phyloP scores from a whole-genome alignment of 2,329 filamentous ascomycete species.

The Truncatella angustata region DNA sequence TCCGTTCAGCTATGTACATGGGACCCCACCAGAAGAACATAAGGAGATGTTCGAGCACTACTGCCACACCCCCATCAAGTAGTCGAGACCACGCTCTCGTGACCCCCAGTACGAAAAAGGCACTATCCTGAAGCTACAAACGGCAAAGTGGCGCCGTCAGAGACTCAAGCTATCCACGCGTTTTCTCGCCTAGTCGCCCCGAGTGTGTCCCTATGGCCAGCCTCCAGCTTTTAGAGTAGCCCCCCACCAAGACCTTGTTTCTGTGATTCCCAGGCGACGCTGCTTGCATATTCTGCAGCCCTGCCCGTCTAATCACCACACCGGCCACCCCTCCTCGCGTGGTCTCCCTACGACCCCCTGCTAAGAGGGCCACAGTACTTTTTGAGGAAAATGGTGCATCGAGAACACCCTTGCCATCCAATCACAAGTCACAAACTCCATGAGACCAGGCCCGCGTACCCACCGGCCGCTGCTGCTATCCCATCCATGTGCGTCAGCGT shows the following conservation, averaged over 20 bases:
- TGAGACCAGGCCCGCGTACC: constrained; percentile 36
- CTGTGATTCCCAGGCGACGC: constrained; percentile 13
- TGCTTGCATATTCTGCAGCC: constrained; percentile 22
- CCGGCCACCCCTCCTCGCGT: constrained; percentile 26
- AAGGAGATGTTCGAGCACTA: constrained; percentile 5
- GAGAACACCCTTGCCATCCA: constrained; percentile 40
- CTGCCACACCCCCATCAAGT: constrained; percentile 17
- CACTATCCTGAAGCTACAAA: constrained; percentile 33
- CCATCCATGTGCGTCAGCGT: constrained; percentile 24
- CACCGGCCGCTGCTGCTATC: constrained; percentile 8
- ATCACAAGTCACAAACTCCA: constrained; percentile 52
- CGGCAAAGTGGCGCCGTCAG: constrained; percentile 30
- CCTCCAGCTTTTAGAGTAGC: not conserved
- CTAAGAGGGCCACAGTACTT: constrained; percentile 42
- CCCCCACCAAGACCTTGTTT: constrained; percentile 11
- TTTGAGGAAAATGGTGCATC: constrained; percentile 31
- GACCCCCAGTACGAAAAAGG: constrained; percentile 28
- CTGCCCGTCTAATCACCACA: constrained; percentile 17
- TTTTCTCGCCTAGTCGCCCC: constrained; percentile 21
- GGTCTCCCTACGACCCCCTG: constrained; percentile 17
- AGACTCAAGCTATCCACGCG: constrained; percentile 23
- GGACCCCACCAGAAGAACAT: not conserved
- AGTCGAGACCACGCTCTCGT: constrained; percentile 16
- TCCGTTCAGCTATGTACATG: not conserved
- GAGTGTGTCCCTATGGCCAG: constrained; percentile 29